A percentile compares a stretch with the other conserved stretches of the same genome.
These are phyloP conservation scores for Colletotrichum musicola DNA, from an alignment of 2,329 filamentous ascomycete genomes.

Conservation along the genomic window DNA sequence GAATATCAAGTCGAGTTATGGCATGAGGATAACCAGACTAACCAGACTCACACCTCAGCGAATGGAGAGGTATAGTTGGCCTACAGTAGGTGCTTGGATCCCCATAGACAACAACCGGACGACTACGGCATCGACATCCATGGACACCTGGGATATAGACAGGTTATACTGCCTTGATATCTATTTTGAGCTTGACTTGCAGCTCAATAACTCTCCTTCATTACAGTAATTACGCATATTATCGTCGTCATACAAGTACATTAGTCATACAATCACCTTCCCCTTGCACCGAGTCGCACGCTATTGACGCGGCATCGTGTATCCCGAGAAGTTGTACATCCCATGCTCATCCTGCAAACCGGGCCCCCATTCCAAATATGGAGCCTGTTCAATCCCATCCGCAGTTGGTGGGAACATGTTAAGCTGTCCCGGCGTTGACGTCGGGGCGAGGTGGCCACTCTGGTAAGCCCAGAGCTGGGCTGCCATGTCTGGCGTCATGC, in stretches of 20 bases:
- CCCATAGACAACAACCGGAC: no score
- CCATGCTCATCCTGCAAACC: slow-evolving; percentile 26
- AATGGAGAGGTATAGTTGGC: no score
- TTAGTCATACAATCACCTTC: background rate
- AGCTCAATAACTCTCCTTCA: no score
- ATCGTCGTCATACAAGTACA: background rate
- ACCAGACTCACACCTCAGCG: no score
- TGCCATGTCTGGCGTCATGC: slow-evolving; percentile 32
- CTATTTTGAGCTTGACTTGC: no score
- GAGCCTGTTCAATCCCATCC: slow-evolving; percentile 5
- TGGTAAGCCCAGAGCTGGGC: slow-evolving; percentile 30
- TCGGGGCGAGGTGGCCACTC: background rate
- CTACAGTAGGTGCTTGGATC: no score
- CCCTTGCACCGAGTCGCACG: background rate
- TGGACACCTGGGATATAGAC: no score
- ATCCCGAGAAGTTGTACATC: slow-evolving; percentile 32
- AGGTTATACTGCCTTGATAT: no score
- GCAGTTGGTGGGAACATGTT: slow-evolving; percentile 12
- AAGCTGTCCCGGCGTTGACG: slow-evolving; percentile 8
- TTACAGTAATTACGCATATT: background rate
- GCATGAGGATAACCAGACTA: no score
- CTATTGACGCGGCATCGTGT: slow-evolving; percentile 17
- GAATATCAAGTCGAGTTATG: no score
- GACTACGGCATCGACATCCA: no score
- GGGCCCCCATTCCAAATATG: slow-evolving; percentile 21